Base-by-base conservation (phyloP, 306 rosid genomes). In the Astragalus membranaceus region DNA sequence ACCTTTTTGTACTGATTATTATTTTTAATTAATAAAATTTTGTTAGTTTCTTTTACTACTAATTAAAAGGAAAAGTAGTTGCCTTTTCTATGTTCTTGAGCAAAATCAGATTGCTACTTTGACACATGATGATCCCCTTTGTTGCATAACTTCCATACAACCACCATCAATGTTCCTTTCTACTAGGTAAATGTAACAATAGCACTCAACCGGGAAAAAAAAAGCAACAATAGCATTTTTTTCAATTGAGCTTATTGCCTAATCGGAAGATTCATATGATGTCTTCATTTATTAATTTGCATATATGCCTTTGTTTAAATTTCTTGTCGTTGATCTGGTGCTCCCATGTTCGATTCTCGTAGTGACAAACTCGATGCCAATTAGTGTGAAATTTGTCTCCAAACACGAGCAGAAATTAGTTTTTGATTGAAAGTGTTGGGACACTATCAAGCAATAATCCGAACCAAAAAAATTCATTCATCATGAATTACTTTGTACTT, bases 71-170 rank as follows among this genome's bases (percentile, higher is more conserved):
- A 60, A 48, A 48, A 63, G 68, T 26, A 70, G 26, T 47, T 59
- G 14, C 43, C 17, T 36, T 37, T 59, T 64, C 44, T 73, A 64
- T 6, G 32, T 59, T 60, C 15, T 69, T 10, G 29, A 5, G 36
- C 46, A 13, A 20, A 62, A 69, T 48, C 43, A 56, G 39, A 15
- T 56, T 63, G 70, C 72, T 63, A 75, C 51, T 54, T 67, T 56
- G 23, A 39, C 56, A 51, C 50, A 13, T 55, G 75, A 80, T 63
- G 75, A 80, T 63, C 62, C 58, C 43, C 56, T 46, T 67, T 66
- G 64, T 68, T 68, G 59, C 76, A 8, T 17, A 33, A 32, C 52
- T 77, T 42, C 58, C 76, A 30, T 43, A 39, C 72, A 62, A 62
- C 46, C 36, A 52, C 20, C 39, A 43, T 62, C 43, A 68, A 43